phyloP scores from a whole-genome alignment of 495 filamentous ascomycete genomes.

The Clavariopsis aquatica region DNA sequence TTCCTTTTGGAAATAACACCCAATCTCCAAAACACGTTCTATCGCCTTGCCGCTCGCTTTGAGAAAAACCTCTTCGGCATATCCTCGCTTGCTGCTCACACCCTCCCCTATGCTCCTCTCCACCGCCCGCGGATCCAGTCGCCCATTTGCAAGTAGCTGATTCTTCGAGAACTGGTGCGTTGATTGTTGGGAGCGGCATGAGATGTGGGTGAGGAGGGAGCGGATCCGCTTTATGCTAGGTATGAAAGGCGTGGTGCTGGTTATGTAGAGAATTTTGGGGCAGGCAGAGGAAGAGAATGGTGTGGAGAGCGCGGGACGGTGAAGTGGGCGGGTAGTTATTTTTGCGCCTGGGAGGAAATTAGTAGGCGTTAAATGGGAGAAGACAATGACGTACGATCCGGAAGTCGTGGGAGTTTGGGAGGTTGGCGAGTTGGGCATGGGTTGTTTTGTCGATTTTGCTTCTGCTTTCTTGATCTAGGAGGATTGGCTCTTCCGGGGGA shows the following conservation, averaged over 20 bases:
- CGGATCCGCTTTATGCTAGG: conserved; percentile 78
- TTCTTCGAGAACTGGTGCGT: neutral
- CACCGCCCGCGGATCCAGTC: conserved; percentile 12
- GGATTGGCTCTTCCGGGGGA: too few relatives aligned
- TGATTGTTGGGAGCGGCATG: conserved; percentile 55
- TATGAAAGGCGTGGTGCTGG: conserved; percentile 72
- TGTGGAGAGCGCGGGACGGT: conserved; percentile 64
- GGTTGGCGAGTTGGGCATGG: neutral
- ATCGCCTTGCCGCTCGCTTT: conserved; percentile 83
- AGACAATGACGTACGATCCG: conserved; percentile 46
- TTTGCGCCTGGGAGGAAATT: conserved; percentile 44
- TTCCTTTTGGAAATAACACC: conserved; percentile 46
- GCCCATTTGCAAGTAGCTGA: conserved; percentile 11
- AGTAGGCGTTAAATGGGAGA: conserved; percentile 3
- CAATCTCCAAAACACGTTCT: conserved; percentile 60
- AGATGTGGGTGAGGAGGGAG: conserved; percentile 65
- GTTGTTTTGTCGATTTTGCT: neutral
- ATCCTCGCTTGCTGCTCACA: neutral
- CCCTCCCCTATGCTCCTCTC: conserved; percentile 42
- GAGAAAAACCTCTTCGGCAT: conserved; percentile 61
- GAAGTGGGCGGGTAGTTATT: conserved; percentile 69
- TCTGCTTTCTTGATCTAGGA: too few relatives aligned
- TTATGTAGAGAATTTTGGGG: conserved; percentile 78
- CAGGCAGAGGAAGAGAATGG: conserved; percentile 54
- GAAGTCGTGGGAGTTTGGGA: conserved; percentile 51